Conservation (phyloP, 106 monocot species). For the Ottelia alismoides region DNA sequence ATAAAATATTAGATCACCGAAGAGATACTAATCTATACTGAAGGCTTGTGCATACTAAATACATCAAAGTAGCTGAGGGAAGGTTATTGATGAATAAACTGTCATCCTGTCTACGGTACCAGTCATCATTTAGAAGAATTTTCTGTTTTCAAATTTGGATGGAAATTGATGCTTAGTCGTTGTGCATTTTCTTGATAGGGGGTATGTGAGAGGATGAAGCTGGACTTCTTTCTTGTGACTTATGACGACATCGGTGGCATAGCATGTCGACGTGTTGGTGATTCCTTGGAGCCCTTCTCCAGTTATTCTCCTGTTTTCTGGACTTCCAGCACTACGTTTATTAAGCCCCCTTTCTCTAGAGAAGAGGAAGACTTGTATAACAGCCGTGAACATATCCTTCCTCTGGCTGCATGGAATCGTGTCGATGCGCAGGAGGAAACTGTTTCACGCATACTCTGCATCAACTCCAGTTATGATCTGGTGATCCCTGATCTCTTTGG, state of each 20-base stretch:
- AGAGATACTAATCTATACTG: too few species aligned
- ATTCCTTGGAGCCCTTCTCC: slow-evolving; percentile 31
- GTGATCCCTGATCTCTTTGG: slow-evolving; percentile 35
- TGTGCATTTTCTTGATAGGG: slow-evolving; percentile 44
- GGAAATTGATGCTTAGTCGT: too few species aligned
- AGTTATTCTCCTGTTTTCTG: slow-evolving; percentile 60
- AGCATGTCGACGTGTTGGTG: slow-evolving; percentile 51
- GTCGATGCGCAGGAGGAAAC: slow-evolving; percentile 4
- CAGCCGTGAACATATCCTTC: slow-evolving; percentile 34
- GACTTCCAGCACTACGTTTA: slow-evolving; percentile 46
- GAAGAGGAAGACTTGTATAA: slow-evolving; percentile 42
- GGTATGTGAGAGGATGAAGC: slow-evolving; percentile 41
- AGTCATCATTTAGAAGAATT: too few species aligned
- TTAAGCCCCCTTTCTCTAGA: slow-evolving; percentile 48
- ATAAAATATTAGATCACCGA: too few species aligned
- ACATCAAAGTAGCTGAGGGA: too few species aligned
- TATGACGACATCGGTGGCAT: slow-evolving; percentile 73
- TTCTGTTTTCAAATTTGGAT: too few species aligned
- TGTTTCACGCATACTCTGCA: slow-evolving; percentile 45
- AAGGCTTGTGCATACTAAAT: too few species aligned
- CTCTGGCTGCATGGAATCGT: slow-evolving; percentile 2
- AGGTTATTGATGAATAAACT: too few species aligned
- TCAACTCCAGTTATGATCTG: slow-evolving; percentile 69
- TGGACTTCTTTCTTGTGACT: slow-evolving; percentile 63
- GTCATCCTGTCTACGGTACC: too few species aligned